Conservation (phyloP, 495 filamentous ascomycete species). For the Schizothecium vesticola region DNA sequence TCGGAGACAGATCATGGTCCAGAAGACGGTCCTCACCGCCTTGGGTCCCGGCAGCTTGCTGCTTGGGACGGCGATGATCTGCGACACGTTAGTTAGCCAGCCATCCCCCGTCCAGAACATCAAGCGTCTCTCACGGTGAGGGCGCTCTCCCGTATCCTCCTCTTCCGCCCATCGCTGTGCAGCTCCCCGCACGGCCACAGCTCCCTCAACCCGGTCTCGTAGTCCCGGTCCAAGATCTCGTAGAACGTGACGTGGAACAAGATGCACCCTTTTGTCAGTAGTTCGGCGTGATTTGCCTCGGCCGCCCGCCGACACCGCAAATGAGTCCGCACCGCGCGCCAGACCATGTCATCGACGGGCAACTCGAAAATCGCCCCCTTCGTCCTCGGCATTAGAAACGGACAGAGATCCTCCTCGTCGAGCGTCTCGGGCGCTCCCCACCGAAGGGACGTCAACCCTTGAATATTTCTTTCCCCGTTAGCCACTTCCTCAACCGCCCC, state of each 20-base stretch:
- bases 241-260: conserved; percentile 8
- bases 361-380: conserved; percentile 3
- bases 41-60: not conserved
- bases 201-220: not conserved
- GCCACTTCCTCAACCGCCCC: not conserved
- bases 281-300: conserved; percentile 1
- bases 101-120: not conserved
- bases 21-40: not conserved
- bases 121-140: not conserved
- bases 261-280: conserved; percentile 3
- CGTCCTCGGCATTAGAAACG: not conserved
- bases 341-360: conserved; percentile 1
- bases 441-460: conserved; percentile 1
- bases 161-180: not conserved
- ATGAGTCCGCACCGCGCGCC: conserved; percentile 1
- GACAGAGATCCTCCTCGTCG: conserved; percentile 2
- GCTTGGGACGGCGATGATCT: conserved; percentile 3
- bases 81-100: not conserved
- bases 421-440: not conserved
- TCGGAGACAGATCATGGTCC: conserved; percentile 1
- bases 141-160: not conserved
- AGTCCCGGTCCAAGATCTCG: not conserved
- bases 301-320: not conserved
- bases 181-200: conserved; percentile 7
- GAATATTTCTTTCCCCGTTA: not conserved